These are phyloP conservation scores for Starmerella gropengiesseri DNA, from an alignment of 805 yeast species.

Conservation along the genomic window DNA sequence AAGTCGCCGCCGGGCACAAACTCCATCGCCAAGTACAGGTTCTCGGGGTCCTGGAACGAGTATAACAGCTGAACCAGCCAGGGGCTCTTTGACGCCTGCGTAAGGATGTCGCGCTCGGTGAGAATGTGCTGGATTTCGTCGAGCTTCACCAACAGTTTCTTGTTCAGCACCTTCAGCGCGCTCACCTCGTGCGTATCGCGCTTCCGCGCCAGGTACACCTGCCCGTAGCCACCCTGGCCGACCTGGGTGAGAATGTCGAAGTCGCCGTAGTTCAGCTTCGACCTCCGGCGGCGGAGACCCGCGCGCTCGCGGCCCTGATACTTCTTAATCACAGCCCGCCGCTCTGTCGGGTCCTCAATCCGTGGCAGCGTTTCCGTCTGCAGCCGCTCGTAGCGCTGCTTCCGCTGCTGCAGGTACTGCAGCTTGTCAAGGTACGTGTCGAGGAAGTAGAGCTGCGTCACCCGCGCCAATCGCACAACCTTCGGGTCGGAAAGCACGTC, in stretches of 20 bases:
- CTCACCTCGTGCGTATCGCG: slow-evolving; percentile 90
- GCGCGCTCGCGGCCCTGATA: slow-evolving; percentile 80
- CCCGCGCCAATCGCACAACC: slow-evolving; percentile 76
- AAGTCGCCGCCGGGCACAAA: slow-evolving; percentile 99
- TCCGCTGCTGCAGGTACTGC: slow-evolving; percentile 78
- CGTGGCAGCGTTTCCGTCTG: slow-evolving; percentile 37
- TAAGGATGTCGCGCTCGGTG: slow-evolving; percentile 91
- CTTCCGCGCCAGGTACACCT: slow-evolving; percentile 91
- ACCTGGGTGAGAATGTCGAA: slow-evolving; percentile 95
- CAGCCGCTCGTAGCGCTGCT: slow-evolving; percentile 68
- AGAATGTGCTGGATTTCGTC: slow-evolving; percentile 93
- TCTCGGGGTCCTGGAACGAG: slow-evolving; percentile 88
- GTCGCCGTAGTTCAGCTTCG: slow-evolving; percentile 88
- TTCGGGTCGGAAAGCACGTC: slow-evolving; percentile 55
- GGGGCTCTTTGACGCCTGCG: slow-evolving; percentile 79
- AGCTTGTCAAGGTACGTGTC: slow-evolving; percentile 95
- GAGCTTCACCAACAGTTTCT: slow-evolving; percentile 69
- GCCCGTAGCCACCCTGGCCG: slow-evolving; percentile 99
- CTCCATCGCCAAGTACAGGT: slow-evolving; percentile 93
- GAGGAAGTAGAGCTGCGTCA: slow-evolving; percentile 83
- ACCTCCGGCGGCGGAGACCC: slow-evolving; percentile 72
- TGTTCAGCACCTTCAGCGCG: slow-evolving; percentile 85
- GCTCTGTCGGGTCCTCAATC: slow-evolving; percentile 31
- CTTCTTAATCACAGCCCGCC: slow-evolving; percentile 57
- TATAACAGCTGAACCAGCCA: slow-evolving; percentile 91